Conservation (phyloP, 495 filamentous ascomycete genomes). For the Xylaria flabelliformis region DNA sequence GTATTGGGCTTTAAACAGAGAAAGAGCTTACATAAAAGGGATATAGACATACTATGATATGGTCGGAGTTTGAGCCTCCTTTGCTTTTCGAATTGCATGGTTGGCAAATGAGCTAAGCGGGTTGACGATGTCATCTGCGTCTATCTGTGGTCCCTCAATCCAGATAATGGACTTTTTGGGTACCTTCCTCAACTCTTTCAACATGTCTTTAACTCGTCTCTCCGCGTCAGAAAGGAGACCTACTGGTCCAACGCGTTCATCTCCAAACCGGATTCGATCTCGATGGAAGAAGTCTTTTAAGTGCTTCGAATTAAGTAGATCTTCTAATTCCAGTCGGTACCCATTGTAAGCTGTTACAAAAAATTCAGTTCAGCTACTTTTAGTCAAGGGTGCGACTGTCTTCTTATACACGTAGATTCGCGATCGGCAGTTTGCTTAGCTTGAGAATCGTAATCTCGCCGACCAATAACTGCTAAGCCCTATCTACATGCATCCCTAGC, state of each 20-base stretch:
- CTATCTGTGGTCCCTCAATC: not conserved
- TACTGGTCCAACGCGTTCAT: not conserved
- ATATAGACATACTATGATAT: constrained; percentile 9
- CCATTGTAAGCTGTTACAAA: not conserved
- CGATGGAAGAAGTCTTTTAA: constrained; percentile 17
- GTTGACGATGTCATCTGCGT: not conserved
- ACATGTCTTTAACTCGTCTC: not conserved
- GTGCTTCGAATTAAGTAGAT: not conserved
- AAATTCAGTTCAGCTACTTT: no score
- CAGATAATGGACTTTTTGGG: not conserved
- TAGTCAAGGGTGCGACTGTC: no score
- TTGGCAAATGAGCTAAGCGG: not conserved
- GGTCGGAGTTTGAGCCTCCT: not conserved
- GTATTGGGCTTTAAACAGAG: not conserved
- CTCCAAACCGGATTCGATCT: constrained; percentile 2
- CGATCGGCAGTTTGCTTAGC: no score
- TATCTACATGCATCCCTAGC: no score
- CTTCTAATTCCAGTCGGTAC: not conserved
- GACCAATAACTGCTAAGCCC: no score
- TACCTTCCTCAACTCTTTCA: not conserved
- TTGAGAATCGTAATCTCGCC: no score
- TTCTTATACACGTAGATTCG: no score
- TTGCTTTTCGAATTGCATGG: not conserved
- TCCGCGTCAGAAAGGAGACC: not conserved
- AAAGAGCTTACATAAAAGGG: not conserved